These are phyloP conservation scores for Rhamnella rubrinervis DNA, from an alignment of 331 rosid species.

Conservation along the genomic window DNA sequence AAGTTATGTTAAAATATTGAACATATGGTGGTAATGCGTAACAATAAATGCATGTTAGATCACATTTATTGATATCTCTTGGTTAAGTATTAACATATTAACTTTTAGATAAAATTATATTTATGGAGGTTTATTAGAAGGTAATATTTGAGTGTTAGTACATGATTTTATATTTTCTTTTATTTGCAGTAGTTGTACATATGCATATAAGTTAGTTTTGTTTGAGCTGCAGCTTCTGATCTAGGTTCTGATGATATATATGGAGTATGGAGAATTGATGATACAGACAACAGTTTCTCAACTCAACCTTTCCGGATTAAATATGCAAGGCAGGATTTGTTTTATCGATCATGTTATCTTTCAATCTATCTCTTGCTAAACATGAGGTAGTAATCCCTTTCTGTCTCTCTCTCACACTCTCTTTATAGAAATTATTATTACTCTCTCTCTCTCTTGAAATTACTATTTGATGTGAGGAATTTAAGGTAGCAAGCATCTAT, in stretches of 20 bases:
- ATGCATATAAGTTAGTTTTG: constrained; percentile 8
- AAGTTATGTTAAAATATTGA: too few relatives aligned
- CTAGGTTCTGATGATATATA: constrained; percentile 56
- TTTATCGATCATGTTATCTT: constrained; percentile 79
- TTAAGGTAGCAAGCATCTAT: background rate
- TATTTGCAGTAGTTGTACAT: too few relatives aligned
- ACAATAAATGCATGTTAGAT: too few relatives aligned
- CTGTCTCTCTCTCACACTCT: constrained; percentile 14
- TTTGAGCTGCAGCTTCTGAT: constrained; percentile 70
- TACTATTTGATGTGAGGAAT: too few relatives aligned
- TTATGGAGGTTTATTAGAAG: too few relatives aligned
- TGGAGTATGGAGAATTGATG: constrained; percentile 91
- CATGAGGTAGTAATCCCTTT: constrained; percentile 49
- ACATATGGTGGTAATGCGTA: too few relatives aligned
- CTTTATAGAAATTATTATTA: background rate
- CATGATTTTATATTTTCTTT: too few relatives aligned
- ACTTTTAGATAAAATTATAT: too few relatives aligned
- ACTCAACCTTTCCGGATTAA: constrained; percentile 87
- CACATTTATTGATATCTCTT: too few relatives aligned
- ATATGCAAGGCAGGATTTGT: constrained; percentile 83
- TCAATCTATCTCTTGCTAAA: constrained; percentile 54
- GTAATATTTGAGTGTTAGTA: too few relatives aligned
- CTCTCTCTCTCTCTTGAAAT: too few relatives aligned
- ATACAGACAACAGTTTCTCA: constrained; percentile 88
- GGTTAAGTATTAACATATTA: too few relatives aligned